phyloP scores from a whole-genome alignment of 331 rosid genomes.

The Quercus lobata region DNA sequence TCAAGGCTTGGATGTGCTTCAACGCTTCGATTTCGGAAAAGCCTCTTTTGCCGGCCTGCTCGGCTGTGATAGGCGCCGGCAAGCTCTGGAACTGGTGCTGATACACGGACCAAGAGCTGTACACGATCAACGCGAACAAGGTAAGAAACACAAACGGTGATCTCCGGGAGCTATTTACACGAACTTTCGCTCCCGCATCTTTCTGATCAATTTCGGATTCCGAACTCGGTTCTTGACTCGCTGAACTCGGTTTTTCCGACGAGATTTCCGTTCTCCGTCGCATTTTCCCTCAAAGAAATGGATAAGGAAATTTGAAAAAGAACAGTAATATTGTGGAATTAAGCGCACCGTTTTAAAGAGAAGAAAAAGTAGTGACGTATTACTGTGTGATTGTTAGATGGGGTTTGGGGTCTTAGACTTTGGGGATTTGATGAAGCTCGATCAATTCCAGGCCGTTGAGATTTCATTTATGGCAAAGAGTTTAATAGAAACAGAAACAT shows the following conservation, averaged over 20 bases:
- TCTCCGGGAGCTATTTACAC: slow-evolving; percentile 42
- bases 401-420: too few relatives aligned
- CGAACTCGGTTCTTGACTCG: slow-evolving; percentile 20
- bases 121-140: slow-evolving; percentile 42
- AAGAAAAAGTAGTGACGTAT: too few relatives aligned
- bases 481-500: too few relatives aligned
- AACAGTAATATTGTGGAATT: too few relatives aligned
- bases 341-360: too few relatives aligned
- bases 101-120: slow-evolving; percentile 54
- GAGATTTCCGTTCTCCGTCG: slow-evolving; percentile 38
- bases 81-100: slow-evolving; percentile 63
- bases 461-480: too few relatives aligned
- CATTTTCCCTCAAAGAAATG: slow-evolving; percentile 25
- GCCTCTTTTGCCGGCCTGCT: slow-evolving; percentile 89
- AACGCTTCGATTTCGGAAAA: slow-evolving; percentile 78
- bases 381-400: too few relatives aligned
- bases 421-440: too few relatives aligned
- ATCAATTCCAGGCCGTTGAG: too few relatives aligned
- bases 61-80: slow-evolving; percentile 71
- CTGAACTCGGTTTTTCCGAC: slow-evolving; percentile 23
- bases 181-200: slow-evolving; percentile 14
- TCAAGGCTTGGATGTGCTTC: slow-evolving; percentile 72
- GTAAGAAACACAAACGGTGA: slow-evolving; percentile 65
- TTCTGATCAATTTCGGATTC: slow-evolving; percentile 6
- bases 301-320: too few relatives aligned